Percentiles rank a stretch among this genome's conserved stretches.
phyloP scores from a whole-genome alignment of 2,329 filamentous ascomycete genomes.

The Exophiala bonariae region DNA sequence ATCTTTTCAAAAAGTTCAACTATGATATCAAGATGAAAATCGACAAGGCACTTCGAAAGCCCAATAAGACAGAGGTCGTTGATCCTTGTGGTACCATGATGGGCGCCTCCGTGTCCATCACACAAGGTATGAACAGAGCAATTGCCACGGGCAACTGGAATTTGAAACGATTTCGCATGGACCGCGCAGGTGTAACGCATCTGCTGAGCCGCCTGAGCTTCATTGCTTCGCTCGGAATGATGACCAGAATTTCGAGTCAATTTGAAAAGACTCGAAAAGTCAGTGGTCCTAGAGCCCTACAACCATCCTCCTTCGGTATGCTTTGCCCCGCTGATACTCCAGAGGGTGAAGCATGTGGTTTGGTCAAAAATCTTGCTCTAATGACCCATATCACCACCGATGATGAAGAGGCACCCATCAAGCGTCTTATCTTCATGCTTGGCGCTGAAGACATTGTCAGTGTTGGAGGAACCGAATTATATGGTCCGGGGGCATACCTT shows the following conservation, averaged over 20 bases:
- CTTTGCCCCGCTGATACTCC: conserved; percentile 95
- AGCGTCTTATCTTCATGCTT: conserved; percentile 79
- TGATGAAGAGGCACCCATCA: conserved; percentile 87
- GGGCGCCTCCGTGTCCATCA: conserved; percentile 83
- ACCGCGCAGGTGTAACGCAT: conserved; percentile 92
- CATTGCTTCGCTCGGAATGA: conserved; percentile 96
- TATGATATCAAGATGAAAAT: conserved; percentile 87
- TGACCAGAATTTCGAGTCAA: conserved; percentile 97
- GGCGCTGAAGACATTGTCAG: conserved; percentile 81
- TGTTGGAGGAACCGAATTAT: conserved; percentile 82
- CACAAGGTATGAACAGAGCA: conserved; percentile 88
- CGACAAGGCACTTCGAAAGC: conserved; percentile 93
- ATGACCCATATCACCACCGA: conserved; percentile 99
- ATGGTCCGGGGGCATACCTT: conserved; percentile 78
- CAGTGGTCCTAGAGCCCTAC: conserved; percentile 88
- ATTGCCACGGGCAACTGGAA: conserved; percentile 99
- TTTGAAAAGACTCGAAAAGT: conserved; percentile 99
- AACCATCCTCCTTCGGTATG: conserved; percentile 98
- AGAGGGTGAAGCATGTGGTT: conserved; percentile 95
- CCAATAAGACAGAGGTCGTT: conserved; percentile 81
- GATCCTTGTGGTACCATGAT: conserved; percentile 84
- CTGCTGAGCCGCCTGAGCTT: conserved; percentile 94
- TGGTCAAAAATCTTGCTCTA: conserved; percentile 95
- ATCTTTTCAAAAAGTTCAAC: conserved; percentile 95
- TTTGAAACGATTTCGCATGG: conserved; percentile 98